These are phyloP conservation scores for Solanum rostratum DNA, from an alignment of 257 asterid species.

Conservation along the genomic window DNA sequence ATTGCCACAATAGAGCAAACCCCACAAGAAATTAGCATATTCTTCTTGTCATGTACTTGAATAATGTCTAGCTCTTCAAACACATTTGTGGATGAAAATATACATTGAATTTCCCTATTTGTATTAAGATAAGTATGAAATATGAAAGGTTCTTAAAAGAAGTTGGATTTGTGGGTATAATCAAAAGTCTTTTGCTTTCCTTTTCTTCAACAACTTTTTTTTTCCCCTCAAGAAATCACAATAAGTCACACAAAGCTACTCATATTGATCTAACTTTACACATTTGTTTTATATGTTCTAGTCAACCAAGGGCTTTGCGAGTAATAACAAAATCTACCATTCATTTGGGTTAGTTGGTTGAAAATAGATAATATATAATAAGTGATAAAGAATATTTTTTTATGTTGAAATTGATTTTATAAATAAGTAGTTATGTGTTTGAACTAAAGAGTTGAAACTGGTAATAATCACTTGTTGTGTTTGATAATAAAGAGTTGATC, in stretches of 20 bases:
- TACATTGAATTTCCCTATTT: neutral
- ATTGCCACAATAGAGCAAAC: constrained; percentile 12
- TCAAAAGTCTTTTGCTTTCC: neutral
- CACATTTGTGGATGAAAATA: neutral
- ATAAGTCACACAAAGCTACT: neutral
- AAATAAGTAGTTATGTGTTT: neutral
- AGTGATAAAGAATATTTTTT: neutral
- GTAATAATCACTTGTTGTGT: too few species aligned
- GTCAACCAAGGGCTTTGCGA: neutral
- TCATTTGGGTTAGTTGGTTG: neutral
- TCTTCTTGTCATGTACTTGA: neutral
- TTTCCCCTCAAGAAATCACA: neutral
- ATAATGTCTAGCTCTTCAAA: neutral
- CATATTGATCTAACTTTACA: neutral
- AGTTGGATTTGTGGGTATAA: neutral
- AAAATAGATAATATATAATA: neutral
- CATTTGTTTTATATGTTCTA: neutral
- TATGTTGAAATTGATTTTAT: neutral
- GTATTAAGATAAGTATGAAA: neutral
- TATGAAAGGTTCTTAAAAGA: neutral
- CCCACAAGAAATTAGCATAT: constrained; percentile 12
- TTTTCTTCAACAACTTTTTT: neutral
- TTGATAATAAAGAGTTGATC: neutral
- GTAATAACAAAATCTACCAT: neutral
- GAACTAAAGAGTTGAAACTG: neutral